Conservation (phyloP, 192 early-diverging fungal genomes). For the Backusella westeae region DNA sequence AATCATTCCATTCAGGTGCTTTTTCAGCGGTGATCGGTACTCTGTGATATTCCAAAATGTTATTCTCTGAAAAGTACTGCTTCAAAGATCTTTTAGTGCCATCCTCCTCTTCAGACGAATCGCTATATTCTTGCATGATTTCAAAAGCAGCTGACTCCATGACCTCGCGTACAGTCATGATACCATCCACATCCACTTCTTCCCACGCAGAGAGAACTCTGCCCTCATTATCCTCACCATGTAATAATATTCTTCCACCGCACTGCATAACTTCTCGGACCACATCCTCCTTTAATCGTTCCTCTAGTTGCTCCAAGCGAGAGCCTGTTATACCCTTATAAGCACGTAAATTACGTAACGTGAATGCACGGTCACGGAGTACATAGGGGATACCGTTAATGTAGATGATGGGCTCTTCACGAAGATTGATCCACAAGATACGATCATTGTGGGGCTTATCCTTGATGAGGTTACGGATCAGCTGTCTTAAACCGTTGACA, state of each 20-base stretch:
- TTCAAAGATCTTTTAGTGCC: not conserved
- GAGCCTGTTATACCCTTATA: slow-evolving; percentile 54
- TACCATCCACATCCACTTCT: slow-evolving; percentile 47
- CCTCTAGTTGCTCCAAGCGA: slow-evolving; percentile 54
- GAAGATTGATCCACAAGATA: slow-evolving; percentile 61
- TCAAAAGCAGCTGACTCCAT: slow-evolving; percentile 37
- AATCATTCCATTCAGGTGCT: slow-evolving; percentile 47
- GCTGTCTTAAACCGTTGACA: slow-evolving; percentile 53
- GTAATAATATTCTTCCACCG: slow-evolving; percentile 53
- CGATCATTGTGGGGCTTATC: slow-evolving; percentile 12
- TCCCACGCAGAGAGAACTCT: slow-evolving; percentile 53
- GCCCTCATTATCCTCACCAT: slow-evolving; percentile 46
- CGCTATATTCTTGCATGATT: not conserved
- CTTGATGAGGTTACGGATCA: slow-evolving; percentile 30
- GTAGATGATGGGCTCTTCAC: slow-evolving; percentile 67
- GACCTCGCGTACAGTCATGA: slow-evolving; percentile 51
- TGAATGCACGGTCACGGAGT: slow-evolving; percentile 50
- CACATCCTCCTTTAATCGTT: slow-evolving; percentile 54
- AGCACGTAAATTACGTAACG: slow-evolving; percentile 57
- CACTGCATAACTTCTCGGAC: slow-evolving; percentile 43
- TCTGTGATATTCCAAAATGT: slow-evolving; percentile 44
- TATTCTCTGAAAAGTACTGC: not conserved
- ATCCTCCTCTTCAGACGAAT: not conserved
- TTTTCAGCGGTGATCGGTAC: slow-evolving; percentile 61
- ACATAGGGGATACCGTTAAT: slow-evolving; percentile 64